A percentile compares a stretch with the other conserved stretches of the same genome.
Evolutionary conservation across 2,329 filamentous ascomycete genomes (phyloP).

Genomic region (Diplodia corticola): DNA sequence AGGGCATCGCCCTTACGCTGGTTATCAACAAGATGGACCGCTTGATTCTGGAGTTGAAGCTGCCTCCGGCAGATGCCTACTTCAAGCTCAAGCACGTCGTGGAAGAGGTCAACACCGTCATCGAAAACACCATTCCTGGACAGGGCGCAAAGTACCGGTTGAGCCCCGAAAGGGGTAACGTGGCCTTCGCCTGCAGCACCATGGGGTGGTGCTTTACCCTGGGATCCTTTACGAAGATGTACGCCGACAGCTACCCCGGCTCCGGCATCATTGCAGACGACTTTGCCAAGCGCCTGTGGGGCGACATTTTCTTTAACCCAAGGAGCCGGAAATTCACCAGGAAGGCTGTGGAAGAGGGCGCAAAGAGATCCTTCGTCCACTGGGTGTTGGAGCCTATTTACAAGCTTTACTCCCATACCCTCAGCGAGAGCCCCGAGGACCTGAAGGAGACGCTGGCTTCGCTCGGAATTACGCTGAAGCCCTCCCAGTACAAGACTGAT

Average conservation of each 20-base stretch:
- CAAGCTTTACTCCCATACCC: constrained; percentile 93
- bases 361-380: constrained; percentile 86
- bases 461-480: constrained; percentile 84
- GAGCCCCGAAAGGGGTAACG: constrained; percentile 95
- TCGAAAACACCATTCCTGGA: constrained; percentile 82
- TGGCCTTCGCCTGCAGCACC: constrained; percentile 89
- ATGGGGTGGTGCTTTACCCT: constrained; percentile 98
- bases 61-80: constrained; percentile 93
- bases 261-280: constrained; percentile 68
- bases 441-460: constrained; percentile 75
- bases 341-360: constrained; percentile 76
- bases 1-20: constrained; percentile 83
- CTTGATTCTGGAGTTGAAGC: constrained; percentile 87
- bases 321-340: constrained; percentile 86
- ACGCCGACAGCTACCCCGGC: constrained; percentile 81
- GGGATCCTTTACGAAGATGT: constrained; percentile 94
- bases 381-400: constrained; percentile 97
- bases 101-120: constrained; percentile 95
- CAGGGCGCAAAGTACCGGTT: constrained; percentile 76
- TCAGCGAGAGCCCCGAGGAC: constrained; percentile 85
- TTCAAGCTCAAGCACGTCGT: constrained; percentile 99
- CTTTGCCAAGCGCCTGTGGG: constrained; percentile 86
- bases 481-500: constrained; percentile 86
- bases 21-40: constrained; percentile 98
- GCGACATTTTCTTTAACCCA: constrained; percentile 95